phyloP scores from a whole-genome alignment of 129 eudicot genomes.

The Lactuca saligna region DNA sequence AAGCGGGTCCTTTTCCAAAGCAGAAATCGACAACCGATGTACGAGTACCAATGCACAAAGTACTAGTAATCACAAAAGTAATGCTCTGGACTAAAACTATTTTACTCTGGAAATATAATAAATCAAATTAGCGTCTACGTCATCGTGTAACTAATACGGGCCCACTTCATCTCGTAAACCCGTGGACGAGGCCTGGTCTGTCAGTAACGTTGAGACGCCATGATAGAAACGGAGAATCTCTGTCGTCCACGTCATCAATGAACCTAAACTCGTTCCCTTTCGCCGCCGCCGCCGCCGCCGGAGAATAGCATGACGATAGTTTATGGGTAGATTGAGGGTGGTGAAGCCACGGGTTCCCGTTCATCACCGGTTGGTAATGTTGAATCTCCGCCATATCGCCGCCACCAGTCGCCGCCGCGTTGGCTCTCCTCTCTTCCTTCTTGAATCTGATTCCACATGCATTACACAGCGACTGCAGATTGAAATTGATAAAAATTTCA shows the following conservation, averaged over 20 bases:
- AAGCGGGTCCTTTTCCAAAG: conserved; percentile 24
- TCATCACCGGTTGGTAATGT: conserved; percentile 44
- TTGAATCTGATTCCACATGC: conserved; percentile 97
- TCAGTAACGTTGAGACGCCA: conserved; percentile 87
- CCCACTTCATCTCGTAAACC: conserved; percentile 66
- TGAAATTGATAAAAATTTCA: no score
- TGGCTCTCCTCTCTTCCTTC: conserved; percentile 94
- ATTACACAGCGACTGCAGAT: conserved; percentile 90
- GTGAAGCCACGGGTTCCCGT: conserved; percentile 49
- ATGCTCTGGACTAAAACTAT: conserved; percentile 6
- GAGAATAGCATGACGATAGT: conserved; percentile 52
- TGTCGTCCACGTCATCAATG: conserved; percentile 64
- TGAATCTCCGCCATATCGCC: conserved; percentile 27
- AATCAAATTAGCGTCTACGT: conserved; percentile 13
- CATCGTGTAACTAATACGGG: neutral
- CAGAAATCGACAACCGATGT: conserved; percentile 17
- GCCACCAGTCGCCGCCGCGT: conserved; percentile 69
- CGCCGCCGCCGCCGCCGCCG: conserved; percentile 31
- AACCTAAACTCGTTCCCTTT: conserved; percentile 73
- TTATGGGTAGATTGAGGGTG: conserved; percentile 49
- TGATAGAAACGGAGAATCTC: conserved; percentile 66
- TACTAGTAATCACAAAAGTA: conserved; percentile 26
- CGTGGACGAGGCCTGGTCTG: conserved; percentile 77
- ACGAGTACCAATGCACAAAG: conserved; percentile 22
- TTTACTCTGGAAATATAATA: conserved; percentile 21